These are phyloP conservation scores for Solanum hybrid DNA, from an alignment of 305 asterid species.

Conservation along the genomic window DNA sequence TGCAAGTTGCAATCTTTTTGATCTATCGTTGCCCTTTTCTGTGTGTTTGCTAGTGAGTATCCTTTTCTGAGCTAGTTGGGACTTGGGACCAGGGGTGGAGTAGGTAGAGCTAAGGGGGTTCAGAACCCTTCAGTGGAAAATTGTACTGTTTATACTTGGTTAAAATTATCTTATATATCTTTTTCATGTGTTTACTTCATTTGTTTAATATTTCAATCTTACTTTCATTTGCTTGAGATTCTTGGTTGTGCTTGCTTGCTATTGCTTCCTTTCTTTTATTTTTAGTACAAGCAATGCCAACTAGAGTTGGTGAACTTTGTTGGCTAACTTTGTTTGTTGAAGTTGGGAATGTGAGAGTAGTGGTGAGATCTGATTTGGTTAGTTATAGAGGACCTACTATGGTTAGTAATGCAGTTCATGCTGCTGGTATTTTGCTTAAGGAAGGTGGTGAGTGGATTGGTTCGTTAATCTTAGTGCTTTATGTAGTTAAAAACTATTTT, in stretches of 20 bases:
- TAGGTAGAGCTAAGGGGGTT: background rate
- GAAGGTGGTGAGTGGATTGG: conserved; percentile 72
- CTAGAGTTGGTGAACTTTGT: conserved; percentile 46
- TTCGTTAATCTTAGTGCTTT: conserved; percentile 61
- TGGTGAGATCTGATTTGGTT: conserved; percentile 47
- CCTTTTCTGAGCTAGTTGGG: background rate
- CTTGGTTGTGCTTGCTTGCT: background rate
- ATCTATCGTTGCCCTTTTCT: background rate
- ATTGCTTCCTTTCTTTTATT: background rate
- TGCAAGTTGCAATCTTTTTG: background rate
- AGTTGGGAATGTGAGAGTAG: conserved; percentile 47
- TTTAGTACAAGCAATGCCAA: background rate
- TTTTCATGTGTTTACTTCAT: background rate
- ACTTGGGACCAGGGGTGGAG: background rate
- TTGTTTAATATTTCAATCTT: background rate
- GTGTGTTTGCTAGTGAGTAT: background rate
- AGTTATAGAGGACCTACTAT: conserved; percentile 68
- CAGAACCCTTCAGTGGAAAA: background rate
- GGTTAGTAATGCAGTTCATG: conserved; percentile 64
- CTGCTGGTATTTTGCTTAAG: conserved; percentile 47
- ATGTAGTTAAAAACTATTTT: background rate
- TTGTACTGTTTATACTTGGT: background rate
- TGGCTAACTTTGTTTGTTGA: conserved; percentile 26
- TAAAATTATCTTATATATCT: background rate
- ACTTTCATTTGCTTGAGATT: background rate